These are phyloP conservation scores for Pseudocercospora musae DNA, from an alignment of 2,329 filamentous ascomycete species.

Conservation along the genomic window DNA sequence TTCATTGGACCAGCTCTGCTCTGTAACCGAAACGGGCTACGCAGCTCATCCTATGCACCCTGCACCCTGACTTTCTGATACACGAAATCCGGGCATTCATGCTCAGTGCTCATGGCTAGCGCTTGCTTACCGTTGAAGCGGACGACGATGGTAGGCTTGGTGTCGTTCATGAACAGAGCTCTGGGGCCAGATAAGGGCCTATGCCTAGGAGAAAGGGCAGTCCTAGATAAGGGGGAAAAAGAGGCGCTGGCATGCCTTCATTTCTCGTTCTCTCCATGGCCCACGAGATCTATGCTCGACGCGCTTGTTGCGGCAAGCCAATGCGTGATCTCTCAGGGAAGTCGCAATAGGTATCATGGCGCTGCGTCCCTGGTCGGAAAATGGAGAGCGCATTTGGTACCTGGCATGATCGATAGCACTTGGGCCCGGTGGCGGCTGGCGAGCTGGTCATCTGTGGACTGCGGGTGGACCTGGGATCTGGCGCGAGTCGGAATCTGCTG, in stretches of 20 bases:
- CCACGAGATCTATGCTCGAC: conserved; percentile 1
- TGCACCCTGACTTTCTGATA: conserved; percentile 9
- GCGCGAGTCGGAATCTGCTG: conserved; percentile 19
- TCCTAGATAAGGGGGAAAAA: not conserved
- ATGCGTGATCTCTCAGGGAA: conserved; percentile 15
- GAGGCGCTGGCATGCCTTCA: not conserved
- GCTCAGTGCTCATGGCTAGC: not conserved
- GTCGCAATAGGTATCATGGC: conserved; percentile 7
- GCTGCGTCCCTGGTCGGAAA: conserved; percentile 15
- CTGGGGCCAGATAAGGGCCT: not conserved
- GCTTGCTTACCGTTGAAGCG: conserved; percentile 1
- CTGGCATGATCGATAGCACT: conserved; percentile 25
- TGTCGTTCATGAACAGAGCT: not conserved
- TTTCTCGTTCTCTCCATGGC: not conserved
- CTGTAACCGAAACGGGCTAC: not conserved
- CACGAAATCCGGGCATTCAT: not conserved
- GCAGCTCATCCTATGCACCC: conserved; percentile 1
- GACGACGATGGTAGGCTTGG: conserved; percentile 2
- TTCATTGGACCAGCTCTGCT: conserved; percentile 1
- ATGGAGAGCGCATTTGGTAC: conserved; percentile 21
- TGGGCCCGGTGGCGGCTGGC: conserved; percentile 21
- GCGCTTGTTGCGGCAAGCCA: conserved; percentile 3
- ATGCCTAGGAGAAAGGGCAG: not conserved
- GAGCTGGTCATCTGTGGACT: conserved; percentile 19
- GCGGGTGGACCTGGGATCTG: conserved; percentile 19